phyloP scores from a whole-genome alignment of 2,329 filamentous ascomycete genomes.

The Elsinoe fawcettii region DNA sequence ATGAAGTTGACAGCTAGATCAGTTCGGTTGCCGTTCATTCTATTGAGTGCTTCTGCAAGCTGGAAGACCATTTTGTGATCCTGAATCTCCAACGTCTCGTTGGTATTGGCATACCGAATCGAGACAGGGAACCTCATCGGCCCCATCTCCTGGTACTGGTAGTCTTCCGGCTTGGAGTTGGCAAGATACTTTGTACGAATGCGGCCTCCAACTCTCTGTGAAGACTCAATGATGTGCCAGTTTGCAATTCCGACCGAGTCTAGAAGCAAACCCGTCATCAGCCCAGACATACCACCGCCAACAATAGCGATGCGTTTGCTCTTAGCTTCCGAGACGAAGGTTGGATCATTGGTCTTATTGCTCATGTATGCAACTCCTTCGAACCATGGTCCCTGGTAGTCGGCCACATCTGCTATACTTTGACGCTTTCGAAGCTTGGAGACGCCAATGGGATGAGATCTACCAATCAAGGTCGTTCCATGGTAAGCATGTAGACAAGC shows the following conservation, averaged over 20 bases:
- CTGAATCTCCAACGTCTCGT: slow-evolving; percentile 48
- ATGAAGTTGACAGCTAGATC: slow-evolving; percentile 52
- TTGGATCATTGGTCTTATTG: slow-evolving; percentile 45
- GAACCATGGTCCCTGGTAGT: slow-evolving; percentile 56
- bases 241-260: slow-evolving; percentile 52
- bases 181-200: slow-evolving; percentile 57
- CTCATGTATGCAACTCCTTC: slow-evolving; percentile 55
- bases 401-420: slow-evolving; percentile 38
- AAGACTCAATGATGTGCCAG: slow-evolving; percentile 55
- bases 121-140: slow-evolving; percentile 57
- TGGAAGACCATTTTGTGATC: slow-evolving; percentile 61
- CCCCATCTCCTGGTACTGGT: slow-evolving; percentile 61
- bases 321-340: slow-evolving; percentile 49
- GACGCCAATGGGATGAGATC: slow-evolving; percentile 35
- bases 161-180: slow-evolving; percentile 50
- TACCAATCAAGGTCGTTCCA: slow-evolving; percentile 33
- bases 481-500: slow-evolving; percentile 42
- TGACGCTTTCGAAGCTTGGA: slow-evolving; percentile 20
- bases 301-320: slow-evolving; percentile 54
- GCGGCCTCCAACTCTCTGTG: slow-evolving; percentile 54
- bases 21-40: slow-evolving; percentile 47
- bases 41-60: slow-evolving; percentile 52
- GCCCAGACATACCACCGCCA: slow-evolving; percentile 57
- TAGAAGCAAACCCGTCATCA: slow-evolving; percentile 51
- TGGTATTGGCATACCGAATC: slow-evolving; percentile 41